A percentile compares a stretch with the other conserved stretches of the same genome.
These are phyloP conservation scores for Botrytis elliptica DNA, from an alignment of 2,329 filamentous ascomycete species.

Conservation along the genomic window DNA sequence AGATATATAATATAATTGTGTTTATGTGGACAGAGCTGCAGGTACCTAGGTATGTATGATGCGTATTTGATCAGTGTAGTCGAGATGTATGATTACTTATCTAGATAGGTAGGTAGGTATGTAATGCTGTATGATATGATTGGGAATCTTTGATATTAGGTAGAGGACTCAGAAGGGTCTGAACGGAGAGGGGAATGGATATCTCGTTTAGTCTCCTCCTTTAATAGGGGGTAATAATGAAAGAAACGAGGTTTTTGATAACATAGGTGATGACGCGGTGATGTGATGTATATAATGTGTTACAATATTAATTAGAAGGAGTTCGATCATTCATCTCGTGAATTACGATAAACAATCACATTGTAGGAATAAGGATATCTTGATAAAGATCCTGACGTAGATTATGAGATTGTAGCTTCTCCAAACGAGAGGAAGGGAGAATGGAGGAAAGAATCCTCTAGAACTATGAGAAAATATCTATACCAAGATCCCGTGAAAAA, in stretches of 20 bases:
- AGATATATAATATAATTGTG: no score
- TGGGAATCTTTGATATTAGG: background rate
- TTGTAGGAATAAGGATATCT: background rate
- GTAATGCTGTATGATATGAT: background rate
- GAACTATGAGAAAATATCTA: background rate
- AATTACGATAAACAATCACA: background rate
- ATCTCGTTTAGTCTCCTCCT: rapidly evolving
- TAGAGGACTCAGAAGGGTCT: background rate
- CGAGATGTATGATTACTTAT: background rate
- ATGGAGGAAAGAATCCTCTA: background rate
- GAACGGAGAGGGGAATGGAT: background rate
- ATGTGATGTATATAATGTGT: background rate
- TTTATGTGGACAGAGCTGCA: background rate
- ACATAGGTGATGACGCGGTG: background rate
- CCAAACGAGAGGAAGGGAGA: background rate
- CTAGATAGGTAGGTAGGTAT: no score
- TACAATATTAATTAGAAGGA: rapidly evolving
- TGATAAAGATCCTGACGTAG: background rate
- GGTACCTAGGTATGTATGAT: background rate
- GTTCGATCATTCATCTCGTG: background rate
- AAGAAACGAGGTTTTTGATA: background rate
- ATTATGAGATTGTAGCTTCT: background rate
- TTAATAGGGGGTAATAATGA: background rate
- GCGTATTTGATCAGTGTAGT: background rate
- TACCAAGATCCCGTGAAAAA: background rate